Evolutionary conservation across 148 eudicot genomes (phyloP).

Genomic region (Arbutus unedo): DNA sequence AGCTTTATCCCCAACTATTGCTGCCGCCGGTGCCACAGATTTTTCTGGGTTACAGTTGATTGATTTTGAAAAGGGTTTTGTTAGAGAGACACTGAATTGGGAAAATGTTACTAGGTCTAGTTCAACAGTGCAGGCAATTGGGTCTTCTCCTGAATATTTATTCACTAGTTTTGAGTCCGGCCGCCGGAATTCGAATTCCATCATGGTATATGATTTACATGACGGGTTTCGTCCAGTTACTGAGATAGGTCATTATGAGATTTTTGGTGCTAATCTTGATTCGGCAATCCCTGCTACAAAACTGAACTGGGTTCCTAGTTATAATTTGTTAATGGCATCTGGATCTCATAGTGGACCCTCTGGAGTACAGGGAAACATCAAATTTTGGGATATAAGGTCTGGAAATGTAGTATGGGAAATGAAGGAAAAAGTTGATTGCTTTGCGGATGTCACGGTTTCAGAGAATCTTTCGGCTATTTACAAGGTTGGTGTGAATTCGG

Average conservation of each 20-base stretch:
- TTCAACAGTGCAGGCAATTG: constrained; percentile 88
- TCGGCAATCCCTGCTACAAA: constrained; percentile 82
- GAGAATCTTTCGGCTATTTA: constrained; percentile 53
- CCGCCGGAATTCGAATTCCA: constrained; percentile 75
- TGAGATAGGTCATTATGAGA: constrained; percentile 67
- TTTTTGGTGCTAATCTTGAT: constrained; percentile 84
- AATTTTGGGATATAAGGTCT: constrained; percentile 84
- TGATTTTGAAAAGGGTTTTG: constrained; percentile 61
- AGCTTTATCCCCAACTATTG: constrained; percentile 45
- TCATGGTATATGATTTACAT: constrained; percentile 67
- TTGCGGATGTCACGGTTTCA: constrained; percentile 67
- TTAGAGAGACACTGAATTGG: constrained; percentile 63
- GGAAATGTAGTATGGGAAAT: constrained; percentile 72
- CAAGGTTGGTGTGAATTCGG: constrained; percentile 85
- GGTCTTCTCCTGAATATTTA: constrained; percentile 50
- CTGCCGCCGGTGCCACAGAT: constrained; percentile 90
- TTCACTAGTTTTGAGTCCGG: constrained; percentile 86
- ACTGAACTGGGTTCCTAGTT: constrained; percentile 65
- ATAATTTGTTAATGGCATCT: constrained; percentile 76
- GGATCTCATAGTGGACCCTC: constrained; percentile 91
- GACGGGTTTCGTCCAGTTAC: constrained; percentile 56
- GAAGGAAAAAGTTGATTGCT: constrained; percentile 76
- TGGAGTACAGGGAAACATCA: constrained; percentile 73
- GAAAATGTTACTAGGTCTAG: constrained; percentile 81
- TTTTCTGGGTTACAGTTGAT: constrained; percentile 81